Percentiles rank a stretch among this genome's conserved stretches.
Evolutionary conservation across 108 stramenopile genomes (phyloP).

Genomic region (Mediolabrus comicus): DNA sequence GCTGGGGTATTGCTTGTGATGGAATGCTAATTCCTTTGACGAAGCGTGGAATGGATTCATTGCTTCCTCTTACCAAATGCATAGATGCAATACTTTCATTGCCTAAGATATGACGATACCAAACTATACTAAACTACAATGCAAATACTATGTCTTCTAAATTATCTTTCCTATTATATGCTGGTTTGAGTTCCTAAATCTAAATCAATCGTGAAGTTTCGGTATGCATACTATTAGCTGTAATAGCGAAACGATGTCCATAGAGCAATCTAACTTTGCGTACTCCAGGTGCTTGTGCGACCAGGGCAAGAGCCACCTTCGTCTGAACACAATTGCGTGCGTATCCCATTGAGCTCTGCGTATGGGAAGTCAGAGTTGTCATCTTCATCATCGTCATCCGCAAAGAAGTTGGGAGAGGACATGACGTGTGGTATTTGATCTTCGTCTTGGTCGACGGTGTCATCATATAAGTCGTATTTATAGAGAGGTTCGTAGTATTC

Average conservation of each 20-base stretch:
- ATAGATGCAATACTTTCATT: constrained; percentile 13
- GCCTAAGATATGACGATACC: too few relatives aligned
- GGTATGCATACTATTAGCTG: background rate
- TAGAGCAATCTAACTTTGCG: background rate
- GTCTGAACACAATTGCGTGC: background rate
- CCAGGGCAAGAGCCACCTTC: background rate
- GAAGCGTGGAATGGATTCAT: background rate
- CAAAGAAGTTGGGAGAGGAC: background rate
- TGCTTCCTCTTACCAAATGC: constrained; percentile 26
- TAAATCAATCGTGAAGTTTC: background rate
- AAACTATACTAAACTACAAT: too few relatives aligned
- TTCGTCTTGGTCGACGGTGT: background rate
- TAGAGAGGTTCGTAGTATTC: background rate
- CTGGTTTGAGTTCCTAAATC: background rate
- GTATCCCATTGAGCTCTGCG: background rate
- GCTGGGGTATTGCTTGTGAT: constrained; percentile 41
- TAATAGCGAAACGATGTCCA: background rate
- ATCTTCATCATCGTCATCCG: background rate
- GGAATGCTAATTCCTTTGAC: constrained; percentile 48
- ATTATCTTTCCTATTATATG: background rate
- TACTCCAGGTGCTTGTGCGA: background rate
- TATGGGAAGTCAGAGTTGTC: background rate
- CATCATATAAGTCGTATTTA: background rate
- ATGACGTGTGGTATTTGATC: background rate
- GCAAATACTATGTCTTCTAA: background rate